Base-by-base conservation (phyloP, 164 flowering plant genomes). In the Umbilicus rupestris region DNA sequence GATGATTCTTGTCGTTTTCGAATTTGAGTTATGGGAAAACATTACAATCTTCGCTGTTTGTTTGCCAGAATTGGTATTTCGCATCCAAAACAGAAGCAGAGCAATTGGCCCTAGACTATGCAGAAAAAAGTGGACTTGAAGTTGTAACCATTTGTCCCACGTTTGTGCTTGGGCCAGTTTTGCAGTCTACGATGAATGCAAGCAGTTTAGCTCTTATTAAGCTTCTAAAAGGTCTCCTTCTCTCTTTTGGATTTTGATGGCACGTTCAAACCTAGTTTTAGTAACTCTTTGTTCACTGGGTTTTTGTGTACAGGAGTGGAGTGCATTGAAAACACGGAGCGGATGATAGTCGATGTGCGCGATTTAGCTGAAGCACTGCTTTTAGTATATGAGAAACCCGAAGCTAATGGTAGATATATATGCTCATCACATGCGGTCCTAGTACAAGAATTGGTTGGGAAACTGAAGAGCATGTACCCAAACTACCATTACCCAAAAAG, bases 361-460 rank as follows among this genome's bases (percentile, higher is more conserved):
- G 88, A 84, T 75, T 79, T 80, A 11, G 78, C 81, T 55, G 81
- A 77, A 50, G 91, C 87, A 33, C 52, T 86, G 46, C 37, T 81
- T 26, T 47, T 84, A 62, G 62, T 63, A 17, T 86, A 79, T 66
- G 79, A 80, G 74, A 83, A 80, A 50, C 78, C 82, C 0, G 83
- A 80, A 74, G 85, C 86, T 24, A 69, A 78, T 59, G 88, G 91
- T 26, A 78, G 91, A 70, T 84, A 80, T 76, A 77, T 86, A 67
- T 86, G 88, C 69, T 65, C 69, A 0, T 33, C 83, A 0, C 72
- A 81, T 64, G 2, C 15, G 0, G 68, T 72, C 63, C 66, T 8
- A 22, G 46, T 39, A 6, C 68, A 52, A 7, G 82, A 76, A 37
- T 30, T 86, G 67, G 80, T 80, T 16, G 78, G 73, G 9, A 78